phyloP scores from a whole-genome alignment of 306 rosid genomes.

The Hippophae rhamnoides region DNA sequence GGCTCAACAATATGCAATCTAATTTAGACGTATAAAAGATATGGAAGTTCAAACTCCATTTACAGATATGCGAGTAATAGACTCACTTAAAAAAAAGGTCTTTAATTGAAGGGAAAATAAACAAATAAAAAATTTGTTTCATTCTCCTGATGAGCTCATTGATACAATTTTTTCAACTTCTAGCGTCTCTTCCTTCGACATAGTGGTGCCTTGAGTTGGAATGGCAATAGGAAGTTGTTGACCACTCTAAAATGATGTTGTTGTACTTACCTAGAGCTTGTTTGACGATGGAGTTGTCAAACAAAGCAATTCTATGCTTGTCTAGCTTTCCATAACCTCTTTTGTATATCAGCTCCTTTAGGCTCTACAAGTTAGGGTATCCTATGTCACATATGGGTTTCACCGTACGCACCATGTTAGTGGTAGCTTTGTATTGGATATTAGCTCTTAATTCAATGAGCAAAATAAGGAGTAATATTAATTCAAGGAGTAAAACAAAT shows the following conservation, averaged over 20 bases:
- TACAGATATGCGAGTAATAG: no score
- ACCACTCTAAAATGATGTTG: constrained; percentile 66
- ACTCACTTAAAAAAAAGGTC: no score
- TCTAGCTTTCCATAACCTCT: constrained; percentile 41
- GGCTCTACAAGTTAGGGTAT: constrained; percentile 70
- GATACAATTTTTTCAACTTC: constrained; percentile 38
- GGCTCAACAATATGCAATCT: no score
- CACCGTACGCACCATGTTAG: constrained; percentile 63
- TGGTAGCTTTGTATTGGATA: no score
- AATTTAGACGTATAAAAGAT: no score
- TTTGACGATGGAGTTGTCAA: constrained; percentile 33
- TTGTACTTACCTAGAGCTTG: constrained; percentile 68
- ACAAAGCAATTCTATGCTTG: constrained; percentile 37
- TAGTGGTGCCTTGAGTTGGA: constrained; percentile 70
- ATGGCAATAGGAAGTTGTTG: constrained; percentile 75
- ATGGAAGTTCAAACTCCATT: no score
- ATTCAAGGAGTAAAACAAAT: no score
- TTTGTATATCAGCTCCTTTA: constrained; percentile 69
- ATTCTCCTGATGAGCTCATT: constrained; percentile 36
- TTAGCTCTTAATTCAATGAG: no score
- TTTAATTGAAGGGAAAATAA: no score
- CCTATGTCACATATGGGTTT: constrained; percentile 78
- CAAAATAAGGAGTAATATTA: no score
- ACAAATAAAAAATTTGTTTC: constrained; percentile 3
- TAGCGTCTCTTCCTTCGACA: constrained; percentile 80